Evolutionary conservation across 805 yeast species (phyloP), one percentile per base, ranked within the genome.

Genomic region (Wickerhamomyces subpelliculosus): DNA sequence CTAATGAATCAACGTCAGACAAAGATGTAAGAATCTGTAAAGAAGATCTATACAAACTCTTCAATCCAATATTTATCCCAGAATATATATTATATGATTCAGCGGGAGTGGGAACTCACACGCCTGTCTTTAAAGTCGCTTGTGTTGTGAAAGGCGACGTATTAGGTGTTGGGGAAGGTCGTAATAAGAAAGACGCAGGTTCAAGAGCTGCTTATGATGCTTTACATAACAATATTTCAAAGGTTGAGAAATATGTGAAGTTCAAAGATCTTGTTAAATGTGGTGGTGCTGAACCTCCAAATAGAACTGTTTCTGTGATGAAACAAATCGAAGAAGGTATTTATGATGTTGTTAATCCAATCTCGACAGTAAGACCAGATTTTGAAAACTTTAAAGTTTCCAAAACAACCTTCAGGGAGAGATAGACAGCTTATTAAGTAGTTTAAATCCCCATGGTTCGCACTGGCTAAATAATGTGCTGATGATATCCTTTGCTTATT

Each of bases 121-220:
- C 19, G 7, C 36, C 42, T 19, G 67, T 67, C 7, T 79, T 63
- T 48, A 57, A 63, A 8, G 82, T 83, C 12, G 66, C 68, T 14
- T 80, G 88, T 50, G 72, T 85, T 58, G 78, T 73, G 4, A 72
- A 70, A 41, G 88, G 81, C 19, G 62, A 76, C 9, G 66, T 67
- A 7, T 49, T 88, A 18, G 95, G 95, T 1, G 58, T 58, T 5
- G 97, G 96, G 5, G 64, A 61, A 9, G 96, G 82, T 2, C 65
- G 72, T 13, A 78, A 73, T 43, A 63, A 67, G 3, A 83, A 81
- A 53, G 76, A 73, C 12, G 96, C 96, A 0, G 89, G 95, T 1
- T 58, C 75, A 16, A 63, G 77, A 37, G 96, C 96, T 0, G 97
- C 97, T 0, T 78, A 77, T 75, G 64, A 68, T 39, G 95, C 89